Evolutionary conservation across 2,329 filamentous ascomycete genomes (phyloP), one percentile per base, ranked within the genome.

Genomic region (Apiospora rasikravindrae): DNA sequence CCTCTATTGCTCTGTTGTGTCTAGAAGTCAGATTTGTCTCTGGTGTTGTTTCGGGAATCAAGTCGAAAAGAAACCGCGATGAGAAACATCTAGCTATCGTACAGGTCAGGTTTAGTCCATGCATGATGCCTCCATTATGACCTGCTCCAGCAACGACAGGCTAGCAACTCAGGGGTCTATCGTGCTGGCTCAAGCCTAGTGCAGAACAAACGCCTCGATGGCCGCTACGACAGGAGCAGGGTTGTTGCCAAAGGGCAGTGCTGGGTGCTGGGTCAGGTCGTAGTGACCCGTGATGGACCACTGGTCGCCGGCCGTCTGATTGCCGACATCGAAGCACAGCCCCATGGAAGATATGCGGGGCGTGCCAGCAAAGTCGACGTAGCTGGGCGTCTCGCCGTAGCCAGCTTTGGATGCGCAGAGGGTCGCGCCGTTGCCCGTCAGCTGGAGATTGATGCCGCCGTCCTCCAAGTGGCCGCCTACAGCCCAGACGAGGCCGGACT

Each of bases 211-310:
- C 57, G 42, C 53, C 26, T 40, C 37, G 6, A 49, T 22, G 11
- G 44, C 53, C 1, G 53, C 69, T 13, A 67, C 49, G 7, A 71
- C 69, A 7, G 69, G 53, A 14, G 69, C 53, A 8, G 45, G 45
- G n/a, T 37, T 67, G n/a, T 7, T 51, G 8, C 53, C 57, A 14
- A 29, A 8, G 11, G 49, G 44, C 61, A 71, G n/a, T 4, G 44
- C 42, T 14, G 40, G 26, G 26, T 67, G 53, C 57, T 71, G 24
- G 11, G 37, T 71, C 42, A 71, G n/a, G 53, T 71, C 57, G 42
- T 71, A 71, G 40, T 67, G 53, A 13, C 53, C 69, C 24, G 42
- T 51, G 19, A 67, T 57, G 6, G 57, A 45, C 69, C 57, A 71
- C 33, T 47, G 49, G 22, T 67, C 26, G 11, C 69, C 69, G 13